Evolutionary conservation across 495 filamentous ascomycete genomes (phyloP), one percentile per base, ranked within the genome.

Genomic region (Trichoderma erinaceum): DNA sequence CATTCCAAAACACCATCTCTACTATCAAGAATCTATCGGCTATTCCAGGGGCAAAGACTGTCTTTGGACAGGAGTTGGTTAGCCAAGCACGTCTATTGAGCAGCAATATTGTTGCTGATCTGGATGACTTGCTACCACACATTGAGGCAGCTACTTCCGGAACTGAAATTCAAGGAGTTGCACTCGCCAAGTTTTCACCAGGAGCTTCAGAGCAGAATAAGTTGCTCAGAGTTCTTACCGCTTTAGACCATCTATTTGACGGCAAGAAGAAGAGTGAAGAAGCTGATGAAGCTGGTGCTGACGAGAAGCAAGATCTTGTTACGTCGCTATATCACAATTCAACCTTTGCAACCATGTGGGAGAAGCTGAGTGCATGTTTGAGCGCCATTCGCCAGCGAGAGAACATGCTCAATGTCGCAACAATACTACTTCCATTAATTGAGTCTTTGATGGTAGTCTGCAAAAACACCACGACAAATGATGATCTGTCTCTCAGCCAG

Each of bases 361-460:
- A 86, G 68, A 96, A 92, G 77, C 84, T 99, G n/a, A 95, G 94
- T 74, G 89, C 92, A 48, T 98, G 96, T 76, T 78, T 99, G 67
- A 87, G 84, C 64, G 88, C 92, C 23, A 97, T 98, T 68, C 89
- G 91, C 32, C 88, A 92, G 74, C 90, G 93, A 66, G 92, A 96
- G 73, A 94, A 94, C 75, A 91, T 97, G 88, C 84, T 98, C 70
- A 97, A 97, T 73, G 91, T 98, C 66, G 95, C 95, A 48, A 97
- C 93, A 12, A 97, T 97, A 69, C 86, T 99, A 32, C 82, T 97
- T 41, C 96, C 95, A 29, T 80, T 97, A 41, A 96, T 98, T 66
- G 95, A 99, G 75, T 90, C 92, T 29, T 82, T 99, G 71, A 98
- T 99, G 96, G 96, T 99, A 65, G 93, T 98, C 44, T 98, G 96